Evolutionary conservation across 148 eudicot species (phyloP).

Genomic region (Hydrangea macrophylla): DNA sequence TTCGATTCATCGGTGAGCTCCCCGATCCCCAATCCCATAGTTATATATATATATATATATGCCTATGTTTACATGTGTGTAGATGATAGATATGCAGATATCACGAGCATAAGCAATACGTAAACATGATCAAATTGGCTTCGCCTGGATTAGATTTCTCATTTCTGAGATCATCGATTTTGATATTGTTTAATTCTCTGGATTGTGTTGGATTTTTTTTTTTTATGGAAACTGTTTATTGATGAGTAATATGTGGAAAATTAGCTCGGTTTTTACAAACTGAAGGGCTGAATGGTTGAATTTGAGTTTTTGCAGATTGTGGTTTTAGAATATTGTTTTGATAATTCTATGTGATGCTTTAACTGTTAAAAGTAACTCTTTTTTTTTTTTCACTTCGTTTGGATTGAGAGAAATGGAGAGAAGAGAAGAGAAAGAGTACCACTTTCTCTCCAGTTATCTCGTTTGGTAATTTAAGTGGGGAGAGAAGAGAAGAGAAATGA

Average conservation of each 20-base stretch:
- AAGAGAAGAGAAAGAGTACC: too few relatives aligned
- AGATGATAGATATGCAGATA: not conserved
- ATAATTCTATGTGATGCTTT: too few relatives aligned
- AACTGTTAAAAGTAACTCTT: too few relatives aligned
- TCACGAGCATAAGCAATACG: too few relatives aligned
- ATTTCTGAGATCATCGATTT: not conserved
- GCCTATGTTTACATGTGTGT: not conserved
- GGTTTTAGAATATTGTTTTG: too few relatives aligned
- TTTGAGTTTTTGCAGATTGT: not conserved
- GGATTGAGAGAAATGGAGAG: too few relatives aligned
- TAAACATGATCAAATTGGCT: not conserved
- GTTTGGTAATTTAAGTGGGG: too few relatives aligned
- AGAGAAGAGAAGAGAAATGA: too few relatives aligned
- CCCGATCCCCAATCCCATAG: not conserved
- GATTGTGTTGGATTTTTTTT: not conserved
- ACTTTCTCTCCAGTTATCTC: too few relatives aligned
- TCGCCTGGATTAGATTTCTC: not conserved
- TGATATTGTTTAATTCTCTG: not conserved
- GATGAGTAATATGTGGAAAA: not conserved
- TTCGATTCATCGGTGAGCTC: constrained; percentile 6
- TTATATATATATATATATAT: not conserved
- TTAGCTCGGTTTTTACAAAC: not conserved
- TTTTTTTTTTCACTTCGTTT: too few relatives aligned
- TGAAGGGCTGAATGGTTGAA: not conserved
- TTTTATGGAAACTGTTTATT: not conserved